These are phyloP conservation scores for Psilocybe subaeruginosa DNA, from an alignment of 768 basidiomycete species.

Conservation along the genomic window DNA sequence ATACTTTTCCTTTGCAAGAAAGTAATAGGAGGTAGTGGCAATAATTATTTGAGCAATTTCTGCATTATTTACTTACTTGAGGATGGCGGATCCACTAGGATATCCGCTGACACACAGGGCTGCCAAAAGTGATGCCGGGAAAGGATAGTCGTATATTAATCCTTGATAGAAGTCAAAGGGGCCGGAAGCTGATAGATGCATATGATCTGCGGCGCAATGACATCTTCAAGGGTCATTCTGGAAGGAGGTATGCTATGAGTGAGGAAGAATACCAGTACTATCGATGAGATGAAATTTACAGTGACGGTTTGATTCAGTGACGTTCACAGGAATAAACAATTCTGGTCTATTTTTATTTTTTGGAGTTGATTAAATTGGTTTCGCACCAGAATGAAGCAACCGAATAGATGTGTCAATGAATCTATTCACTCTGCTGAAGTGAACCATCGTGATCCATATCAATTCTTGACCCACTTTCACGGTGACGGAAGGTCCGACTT, in stretches of 20 bases:
- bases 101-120: constrained; percentile 15
- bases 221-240: constrained; percentile 7
- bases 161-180: constrained; percentile 34
- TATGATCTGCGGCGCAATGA: constrained; percentile 37
- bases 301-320: background rate
- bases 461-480: background rate
- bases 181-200: constrained; percentile 28
- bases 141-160: constrained; percentile 25
- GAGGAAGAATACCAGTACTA: background rate
- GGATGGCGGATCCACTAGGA: constrained; percentile 21
- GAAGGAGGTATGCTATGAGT: constrained; percentile 3
- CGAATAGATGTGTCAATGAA: background rate
- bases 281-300: background rate
- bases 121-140: constrained; percentile 17
- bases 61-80: background rate
- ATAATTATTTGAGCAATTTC: background rate
- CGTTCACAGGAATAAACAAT: too few relatives aligned
- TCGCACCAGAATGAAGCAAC: background rate
- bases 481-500: too few relatives aligned
- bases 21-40: background rate
- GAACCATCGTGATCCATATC: too few relatives aligned
- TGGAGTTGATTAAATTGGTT: too few relatives aligned
- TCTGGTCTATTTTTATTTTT: too few relatives aligned
- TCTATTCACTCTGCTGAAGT: too few relatives aligned
- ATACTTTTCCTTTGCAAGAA: background rate